phyloP scores from a whole-genome alignment of 305 asterid genomes.

The Solanum hybrid region DNA sequence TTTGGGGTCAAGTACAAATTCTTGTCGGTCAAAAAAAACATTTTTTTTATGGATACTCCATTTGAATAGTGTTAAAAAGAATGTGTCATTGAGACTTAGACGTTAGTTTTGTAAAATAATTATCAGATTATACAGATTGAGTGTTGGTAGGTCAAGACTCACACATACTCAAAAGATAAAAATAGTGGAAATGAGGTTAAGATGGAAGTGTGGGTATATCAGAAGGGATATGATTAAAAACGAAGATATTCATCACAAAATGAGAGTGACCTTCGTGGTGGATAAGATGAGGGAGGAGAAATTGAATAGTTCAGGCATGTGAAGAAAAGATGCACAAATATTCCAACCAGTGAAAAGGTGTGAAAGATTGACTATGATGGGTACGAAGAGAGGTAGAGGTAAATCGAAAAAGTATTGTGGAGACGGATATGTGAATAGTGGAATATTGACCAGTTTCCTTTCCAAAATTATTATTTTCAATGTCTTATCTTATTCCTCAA shows the following conservation, averaged over 20 bases:
- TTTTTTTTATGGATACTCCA: background rate
- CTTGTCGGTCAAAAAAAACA: too few relatives aligned
- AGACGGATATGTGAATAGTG: background rate
- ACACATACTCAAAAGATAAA: too few relatives aligned
- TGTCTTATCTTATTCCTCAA: background rate
- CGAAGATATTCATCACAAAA: background rate
- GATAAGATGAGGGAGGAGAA: background rate
- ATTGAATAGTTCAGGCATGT: background rate
- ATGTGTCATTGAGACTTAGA: background rate
- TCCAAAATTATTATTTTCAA: background rate
- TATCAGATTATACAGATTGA: background rate
- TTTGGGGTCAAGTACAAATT: background rate
- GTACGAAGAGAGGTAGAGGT: background rate
- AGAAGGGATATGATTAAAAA: background rate
- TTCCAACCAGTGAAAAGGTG: background rate
- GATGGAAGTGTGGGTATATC: background rate
- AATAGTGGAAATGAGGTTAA: background rate
- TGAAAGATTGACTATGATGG: background rate
- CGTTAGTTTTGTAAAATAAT: background rate
- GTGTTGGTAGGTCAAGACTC: background rate
- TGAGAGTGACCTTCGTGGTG: background rate
- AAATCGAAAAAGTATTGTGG: too few relatives aligned
- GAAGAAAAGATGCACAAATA: background rate
- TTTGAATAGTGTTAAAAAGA: background rate
- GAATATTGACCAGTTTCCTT: background rate